phyloP scores from a whole-genome alignment of 805 yeast genomes.

The Priceomyces medius region DNA sequence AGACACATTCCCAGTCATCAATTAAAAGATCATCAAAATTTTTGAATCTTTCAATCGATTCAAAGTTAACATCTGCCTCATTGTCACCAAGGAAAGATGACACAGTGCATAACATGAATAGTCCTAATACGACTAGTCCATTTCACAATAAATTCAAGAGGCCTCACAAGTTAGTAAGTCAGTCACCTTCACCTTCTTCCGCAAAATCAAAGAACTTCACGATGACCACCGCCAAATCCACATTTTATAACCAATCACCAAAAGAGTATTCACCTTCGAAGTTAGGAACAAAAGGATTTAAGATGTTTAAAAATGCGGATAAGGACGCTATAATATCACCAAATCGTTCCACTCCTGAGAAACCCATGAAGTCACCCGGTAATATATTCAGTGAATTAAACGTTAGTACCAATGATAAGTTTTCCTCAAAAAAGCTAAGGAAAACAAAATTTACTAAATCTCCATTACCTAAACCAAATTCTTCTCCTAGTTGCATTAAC shows the following conservation, averaged over 20 bases:
- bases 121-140: slow-evolving; percentile 15
- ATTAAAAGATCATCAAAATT: slow-evolving; percentile 43
- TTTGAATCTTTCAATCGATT: slow-evolving; percentile 40
- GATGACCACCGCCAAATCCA: slow-evolving; percentile 6
- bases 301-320: slow-evolving; percentile 35
- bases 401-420: neutral
- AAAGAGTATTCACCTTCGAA: slow-evolving; percentile 27
- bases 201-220: slow-evolving; percentile 8
- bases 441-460: slow-evolving; percentile 11
- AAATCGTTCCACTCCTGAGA: slow-evolving; percentile 16
- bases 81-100: neutral
- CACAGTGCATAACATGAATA: slow-evolving; percentile 11
- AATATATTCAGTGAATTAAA: slow-evolving; percentile 6
- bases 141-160: slow-evolving; percentile 37
- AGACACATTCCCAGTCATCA: slow-evolving; percentile 16
- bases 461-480: slow-evolving; percentile 8
- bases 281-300: slow-evolving; percentile 27
- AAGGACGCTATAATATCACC: slow-evolving; percentile 36
- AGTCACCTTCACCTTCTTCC: slow-evolving; percentile 41
- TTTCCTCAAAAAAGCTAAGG: slow-evolving; percentile 14
- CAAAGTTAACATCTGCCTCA: slow-evolving; percentile 8
- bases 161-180: slow-evolving; percentile 44
- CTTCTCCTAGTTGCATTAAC: slow-evolving; percentile 10
- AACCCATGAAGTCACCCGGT: slow-evolving; percentile 8
- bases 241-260: slow-evolving; percentile 5